These are phyloP conservation scores for Paramecium sexaurelia DNA, from an alignment of 73 alveolate genomes.

Conservation along the genomic window DNA sequence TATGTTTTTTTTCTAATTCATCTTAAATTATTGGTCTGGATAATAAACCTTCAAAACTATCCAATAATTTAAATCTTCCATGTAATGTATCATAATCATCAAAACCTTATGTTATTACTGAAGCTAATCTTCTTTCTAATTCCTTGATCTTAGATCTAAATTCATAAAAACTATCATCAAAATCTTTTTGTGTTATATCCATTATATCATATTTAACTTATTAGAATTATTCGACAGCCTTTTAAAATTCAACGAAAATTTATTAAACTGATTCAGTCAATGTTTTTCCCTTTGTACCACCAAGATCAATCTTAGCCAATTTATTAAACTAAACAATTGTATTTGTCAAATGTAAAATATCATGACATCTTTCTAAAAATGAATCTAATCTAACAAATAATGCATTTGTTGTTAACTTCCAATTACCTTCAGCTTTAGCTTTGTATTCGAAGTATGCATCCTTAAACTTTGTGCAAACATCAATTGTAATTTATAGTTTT, in stretches of 20 bases:
- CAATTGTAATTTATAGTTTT: conserved; percentile 88
- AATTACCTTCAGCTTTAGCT: conserved; percentile 86
- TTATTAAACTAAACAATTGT: conserved; percentile 97
- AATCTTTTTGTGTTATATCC: conserved; percentile 97
- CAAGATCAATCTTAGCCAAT: conserved; percentile 98
- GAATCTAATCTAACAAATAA: conserved; percentile 99
- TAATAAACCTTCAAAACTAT: conserved; percentile 98
- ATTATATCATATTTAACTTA: conserved; percentile 97
- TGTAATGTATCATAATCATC: conserved; percentile 97
- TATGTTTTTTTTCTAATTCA: conserved; percentile 99
- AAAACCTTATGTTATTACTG: conserved; percentile 98
- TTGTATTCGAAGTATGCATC: conserved; percentile 97
- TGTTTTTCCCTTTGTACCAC: conserved; percentile 99
- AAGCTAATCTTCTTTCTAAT: conserved; percentile 99
- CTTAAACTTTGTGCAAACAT: conserved; percentile 95
- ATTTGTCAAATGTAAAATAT: conserved; percentile 97
- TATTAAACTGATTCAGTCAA: conserved; percentile 96
- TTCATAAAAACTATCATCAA: conserved; percentile 98
- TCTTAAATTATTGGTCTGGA: conserved; percentile 99
- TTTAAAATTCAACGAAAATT: conserved; percentile 95
- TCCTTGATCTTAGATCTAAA: conserved; percentile 91
- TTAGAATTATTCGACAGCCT: conserved; percentile 95
- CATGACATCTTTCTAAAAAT: conserved; percentile 99
- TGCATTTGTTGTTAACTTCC: conserved; percentile 99
- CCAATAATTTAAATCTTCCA: conserved; percentile 95